Evolutionary conservation across 106 monocot genomes (phyloP), one percentile per base, ranked within the genome.

Genomic region (Phalaenopsis equestris): DNA sequence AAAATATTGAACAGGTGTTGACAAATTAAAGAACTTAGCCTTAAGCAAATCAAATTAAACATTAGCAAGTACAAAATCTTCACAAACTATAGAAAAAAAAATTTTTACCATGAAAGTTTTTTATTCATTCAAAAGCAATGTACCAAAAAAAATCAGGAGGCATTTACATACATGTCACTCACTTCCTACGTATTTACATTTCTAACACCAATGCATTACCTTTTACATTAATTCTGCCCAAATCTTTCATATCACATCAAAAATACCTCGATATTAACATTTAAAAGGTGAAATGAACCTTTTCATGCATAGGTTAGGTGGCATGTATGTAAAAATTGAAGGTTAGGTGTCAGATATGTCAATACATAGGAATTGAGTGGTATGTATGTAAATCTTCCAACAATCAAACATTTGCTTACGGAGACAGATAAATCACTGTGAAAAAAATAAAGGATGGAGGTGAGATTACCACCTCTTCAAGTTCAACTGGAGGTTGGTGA

Each of bases 401-500:
- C 64, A 52, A 64, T 18, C 64, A 64, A 15, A 64, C 64, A 64
- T 64, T 17, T 64, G 64, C 64, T 18, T 64, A 64, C n/a, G n/a
- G 18, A 15, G 64, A 17, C 14, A 64, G 17, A 64, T 64, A n/a
- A 64, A 18, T 64, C 64, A 18, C 5, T 64, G 64, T 18, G 30
- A 64, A 64, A 4, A n/a, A 18, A 64, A 4, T 18, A 17, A 15
- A 12, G 19, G 64, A n/a, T n/a, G 36, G 70, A 38, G 23, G 37
- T 70, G 1, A 24, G 70, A 70, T 70, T 37, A 61, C 67, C 74
- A 86, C 91, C 81, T 92, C 91, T 61, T 92, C 89, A 42, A 92
- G 78, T 18, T 83, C 91, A n/a, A 83, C 89, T 11, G 89, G 85
- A 64, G 87, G 87, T 5, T 84, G 87, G 75, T 49, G 82, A 70